Base-by-base conservation (phyloP, 805 yeast genomes). In the Yamadazyma endophytica region DNA sequence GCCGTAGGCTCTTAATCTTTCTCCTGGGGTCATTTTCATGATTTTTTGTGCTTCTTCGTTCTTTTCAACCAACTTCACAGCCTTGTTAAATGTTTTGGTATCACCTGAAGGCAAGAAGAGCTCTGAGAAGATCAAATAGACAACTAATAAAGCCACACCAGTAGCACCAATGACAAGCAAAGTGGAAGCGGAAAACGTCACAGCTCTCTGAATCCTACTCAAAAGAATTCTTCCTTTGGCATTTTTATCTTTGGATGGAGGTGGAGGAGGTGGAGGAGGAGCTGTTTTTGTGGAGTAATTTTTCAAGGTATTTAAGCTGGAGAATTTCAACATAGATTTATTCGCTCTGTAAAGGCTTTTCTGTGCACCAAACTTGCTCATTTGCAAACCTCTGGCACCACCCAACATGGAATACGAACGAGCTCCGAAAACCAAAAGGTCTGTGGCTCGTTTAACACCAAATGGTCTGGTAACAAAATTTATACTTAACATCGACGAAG, bases 51-150 rank as follows among this genome's bases (percentile, higher is more conserved):
- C 79, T 22, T 54, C 56, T 29, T 70, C 69, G 54, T 82, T 85
- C 37, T 79, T 65, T 50, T 89, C 90, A 22, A 87, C 74, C 46
- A 84, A 60, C 9, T 75, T 72, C 19, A 88, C 88, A 2, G 95
- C 94, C 45, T 86, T 75, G 60, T 89, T 88, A 65, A 89, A 89
- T 2, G 94, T 77, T 42, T 82, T 83, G 0, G 95, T 89, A 51
- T 89, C 96, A 15, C 95, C 95, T 1, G 94, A 81, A 7, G 97
- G 96, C 28, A 89, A 73, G 43, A 86, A 77, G 19, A 89, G 61
- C 52, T 89, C 96, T 8, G 81, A 68, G n/a, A 82, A 71, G 14
- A 88, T 74, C 40, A 86, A 69, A 54, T 85, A 89, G 6, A 85
- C 66, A 13, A 88, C 71, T 75, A 36, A 79, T 55, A 27, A 79